Conservation (phyloP, 1,284 basidiomycete species). For the Schizopora paradoxa region DNA sequence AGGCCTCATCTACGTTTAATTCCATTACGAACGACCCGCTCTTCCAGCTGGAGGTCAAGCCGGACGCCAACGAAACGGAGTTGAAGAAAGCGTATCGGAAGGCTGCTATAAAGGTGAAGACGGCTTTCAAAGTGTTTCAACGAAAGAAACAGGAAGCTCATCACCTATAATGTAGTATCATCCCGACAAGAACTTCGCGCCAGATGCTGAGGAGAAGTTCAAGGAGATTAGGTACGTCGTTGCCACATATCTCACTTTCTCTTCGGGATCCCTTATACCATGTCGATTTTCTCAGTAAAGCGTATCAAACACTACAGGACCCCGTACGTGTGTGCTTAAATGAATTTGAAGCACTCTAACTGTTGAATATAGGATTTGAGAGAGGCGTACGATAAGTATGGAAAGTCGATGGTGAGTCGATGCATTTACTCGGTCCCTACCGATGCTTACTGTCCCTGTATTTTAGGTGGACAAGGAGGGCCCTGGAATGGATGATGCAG, state of each 20-base stretch:
- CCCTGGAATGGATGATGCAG: conserved; percentile 76
- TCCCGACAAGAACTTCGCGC: conserved; percentile 88
- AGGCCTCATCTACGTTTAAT: conserved; percentile 5
- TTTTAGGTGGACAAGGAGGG: conserved; percentile 66
- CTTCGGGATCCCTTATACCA: conserved; percentile 17
- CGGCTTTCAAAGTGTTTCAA: conserved; percentile 8
- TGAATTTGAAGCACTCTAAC: neutral
- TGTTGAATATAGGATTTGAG: conserved; percentile 62
- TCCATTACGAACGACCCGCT: neutral
- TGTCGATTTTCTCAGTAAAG: conserved; percentile 55
- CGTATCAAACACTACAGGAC: conserved; percentile 85
- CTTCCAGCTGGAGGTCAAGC: conserved; percentile 40
- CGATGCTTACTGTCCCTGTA: neutral
- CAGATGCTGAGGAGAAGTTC: conserved; percentile 88
- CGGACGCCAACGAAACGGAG: conserved; percentile 60
- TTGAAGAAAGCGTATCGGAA: conserved; percentile 96
- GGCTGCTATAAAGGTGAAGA: conserved; percentile 84
- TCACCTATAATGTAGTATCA: conserved; percentile 58
- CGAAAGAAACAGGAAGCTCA: conserved; percentile 2
- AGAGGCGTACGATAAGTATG: conserved; percentile 93
- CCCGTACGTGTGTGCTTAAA: conserved; percentile 33
- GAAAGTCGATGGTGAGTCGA: conserved; percentile 71
- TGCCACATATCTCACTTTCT: neutral
- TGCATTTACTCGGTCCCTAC: neutral
- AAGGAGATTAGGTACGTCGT: conserved; percentile 79